Evolutionary conservation across 371 early-diverging fungal species (phyloP), one percentile per base, ranked within the genome.

Genomic region (Phascolomyces articulosus): DNA sequence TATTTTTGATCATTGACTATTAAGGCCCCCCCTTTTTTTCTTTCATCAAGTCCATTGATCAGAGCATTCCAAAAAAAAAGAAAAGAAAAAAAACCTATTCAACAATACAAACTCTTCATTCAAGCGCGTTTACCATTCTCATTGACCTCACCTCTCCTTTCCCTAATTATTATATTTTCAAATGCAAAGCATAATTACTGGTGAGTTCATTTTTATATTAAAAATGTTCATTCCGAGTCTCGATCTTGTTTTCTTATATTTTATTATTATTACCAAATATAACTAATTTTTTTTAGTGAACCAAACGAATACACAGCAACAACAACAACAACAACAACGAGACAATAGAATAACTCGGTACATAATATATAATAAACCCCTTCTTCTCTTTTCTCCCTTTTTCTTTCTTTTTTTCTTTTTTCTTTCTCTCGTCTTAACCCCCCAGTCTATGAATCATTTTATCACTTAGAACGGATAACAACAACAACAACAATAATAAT

Each of bases 111-210:
- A 44, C 16, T 4, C 16, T 23, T 23, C 20, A 51, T 23, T 23
- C 51, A 44, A n/a, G 44, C 51, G 51, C 23, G 21, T 44, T 51
- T 23, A 11, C n/a, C 9, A 11, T 7, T 24, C 23, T 24, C 47
- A 7, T 9, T 24, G 23, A 21, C 26, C 24, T 23, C 51, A 21
- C 47, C 21, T 20, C 16, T 20, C 21, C 47, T 47, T 16, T 47
- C 47, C 16, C 47, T 47, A n/a, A 34, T 34, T 34, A 9, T 34
- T 34, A 31, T 31, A 34, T 34, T 34, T 34, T 34, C 34, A 9
- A 20, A 51, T 51, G 51, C 51, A 51, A 51, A 51, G 51, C 51
- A 51, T 51, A 51, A 28, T 51, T n/a, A 24, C 51, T 23, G 51
- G 51, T 24, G 26, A 20, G 23, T 23, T 7, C 6, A 47, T 47